These are phyloP conservation scores for Calonectria multiphialidica DNA, from an alignment of 2,329 filamentous ascomycete species.

Conservation along the genomic window DNA sequence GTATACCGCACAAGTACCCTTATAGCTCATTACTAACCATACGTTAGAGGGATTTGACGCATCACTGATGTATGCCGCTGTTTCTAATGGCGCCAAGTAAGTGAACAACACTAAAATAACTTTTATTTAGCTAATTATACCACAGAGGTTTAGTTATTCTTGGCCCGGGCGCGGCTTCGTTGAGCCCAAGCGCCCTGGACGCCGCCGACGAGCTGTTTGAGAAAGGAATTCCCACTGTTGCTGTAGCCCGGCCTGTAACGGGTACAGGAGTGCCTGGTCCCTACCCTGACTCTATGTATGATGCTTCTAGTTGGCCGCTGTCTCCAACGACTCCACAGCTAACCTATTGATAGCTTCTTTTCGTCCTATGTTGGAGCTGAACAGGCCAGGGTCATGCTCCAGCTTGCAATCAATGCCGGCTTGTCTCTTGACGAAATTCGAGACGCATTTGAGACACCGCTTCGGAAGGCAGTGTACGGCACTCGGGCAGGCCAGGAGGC, in stretches of 20 bases:
- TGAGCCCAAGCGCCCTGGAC: slow-evolving; percentile 41
- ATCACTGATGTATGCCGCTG: slow-evolving; percentile 46
- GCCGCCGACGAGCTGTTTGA: slow-evolving; percentile 44
- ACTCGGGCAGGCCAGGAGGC: slow-evolving; percentile 10
- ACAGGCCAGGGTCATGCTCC: slow-evolving; percentile 48
- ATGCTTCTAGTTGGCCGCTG: background rate
- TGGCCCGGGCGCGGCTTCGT: slow-evolving; percentile 43
- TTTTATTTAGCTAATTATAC: background rate
- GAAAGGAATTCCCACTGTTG: slow-evolving; percentile 44
- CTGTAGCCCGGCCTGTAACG: slow-evolving; percentile 44
- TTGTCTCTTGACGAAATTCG: slow-evolving; percentile 44
- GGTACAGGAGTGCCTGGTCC: slow-evolving; percentile 41
- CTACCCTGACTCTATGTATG: slow-evolving; percentile 28
- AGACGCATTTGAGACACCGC: slow-evolving; percentile 43
- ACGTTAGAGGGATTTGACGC: slow-evolving; percentile 47
- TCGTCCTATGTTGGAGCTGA: slow-evolving; percentile 44
- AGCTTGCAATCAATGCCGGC: slow-evolving; percentile 46
- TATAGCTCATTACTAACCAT: background rate
- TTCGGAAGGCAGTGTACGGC: slow-evolving; percentile 23
- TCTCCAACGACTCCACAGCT: background rate
- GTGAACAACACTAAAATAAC: background rate
- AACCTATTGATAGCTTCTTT: slow-evolving; percentile 34
- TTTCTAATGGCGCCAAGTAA: slow-evolving; percentile 47
- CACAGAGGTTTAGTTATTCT: slow-evolving; percentile 46
- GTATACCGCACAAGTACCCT: background rate